phyloP scores from a whole-genome alignment of 2,329 filamentous ascomycete species.

The Cercospora sojina region DNA sequence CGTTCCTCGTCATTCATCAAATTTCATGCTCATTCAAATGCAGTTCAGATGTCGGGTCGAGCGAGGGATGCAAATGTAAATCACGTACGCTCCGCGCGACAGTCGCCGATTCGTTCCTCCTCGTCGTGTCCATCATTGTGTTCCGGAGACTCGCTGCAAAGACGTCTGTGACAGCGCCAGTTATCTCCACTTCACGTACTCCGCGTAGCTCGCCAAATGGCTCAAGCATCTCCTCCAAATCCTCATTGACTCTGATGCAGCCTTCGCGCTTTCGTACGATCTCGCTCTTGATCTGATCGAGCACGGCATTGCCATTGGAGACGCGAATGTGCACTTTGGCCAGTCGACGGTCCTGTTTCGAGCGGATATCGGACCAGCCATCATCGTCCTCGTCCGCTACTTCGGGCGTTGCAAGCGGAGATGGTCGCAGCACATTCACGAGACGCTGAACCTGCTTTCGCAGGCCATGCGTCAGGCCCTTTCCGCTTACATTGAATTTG shows the following conservation, averaged over 20 bases:
- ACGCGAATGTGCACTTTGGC: conserved; percentile 31
- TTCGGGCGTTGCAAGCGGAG: neutral
- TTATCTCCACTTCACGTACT: conserved; percentile 40
- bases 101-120: neutral
- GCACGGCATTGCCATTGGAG: conserved; percentile 36
- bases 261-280: conserved; percentile 33
- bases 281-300: conserved; percentile 35
- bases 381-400: conserved; percentile 19
- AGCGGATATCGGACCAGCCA: neutral
- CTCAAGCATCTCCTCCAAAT: conserved; percentile 45
- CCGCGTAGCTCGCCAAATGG: conserved; percentile 42
- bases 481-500: conserved; percentile 51
- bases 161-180: conserved; percentile 42
- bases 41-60: conserved; percentile 6
- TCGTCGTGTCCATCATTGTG: conserved; percentile 34
- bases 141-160: conserved; percentile 40
- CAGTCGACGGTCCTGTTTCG: conserved; percentile 18
- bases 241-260: conserved; percentile 33
- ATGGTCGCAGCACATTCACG: conserved; percentile 39
- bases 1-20: neutral
- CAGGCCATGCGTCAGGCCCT: conserved; percentile 46
- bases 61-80: conserved; percentile 14
- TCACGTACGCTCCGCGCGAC: conserved; percentile 15
- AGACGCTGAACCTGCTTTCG: conserved; percentile 43
- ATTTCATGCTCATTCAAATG: conserved; percentile 12